Conservation (phyloP, 495 filamentous ascomycete species). For the Immersiella caudata region DNA sequence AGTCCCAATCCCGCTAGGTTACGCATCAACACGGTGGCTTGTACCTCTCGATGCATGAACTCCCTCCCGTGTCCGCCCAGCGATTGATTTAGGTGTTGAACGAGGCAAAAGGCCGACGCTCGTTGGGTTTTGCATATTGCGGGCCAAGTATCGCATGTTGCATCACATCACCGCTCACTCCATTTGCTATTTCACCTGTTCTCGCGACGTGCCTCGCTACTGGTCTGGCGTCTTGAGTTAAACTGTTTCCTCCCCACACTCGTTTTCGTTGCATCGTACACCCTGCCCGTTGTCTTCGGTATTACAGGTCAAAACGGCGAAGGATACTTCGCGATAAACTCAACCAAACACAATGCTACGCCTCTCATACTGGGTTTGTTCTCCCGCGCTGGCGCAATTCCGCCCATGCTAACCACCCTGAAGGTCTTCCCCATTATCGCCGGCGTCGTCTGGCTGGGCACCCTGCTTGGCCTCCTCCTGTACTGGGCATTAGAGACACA, state of each 20-base stretch:
- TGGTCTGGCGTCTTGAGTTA: neutral
- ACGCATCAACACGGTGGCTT: neutral
- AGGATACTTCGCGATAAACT: neutral
- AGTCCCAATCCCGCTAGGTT: neutral
- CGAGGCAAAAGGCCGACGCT: neutral
- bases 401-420: constrained; percentile 29
- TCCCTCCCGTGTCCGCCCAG: neutral
- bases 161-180: neutral
- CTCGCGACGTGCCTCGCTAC: neutral
- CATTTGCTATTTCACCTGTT: neutral
- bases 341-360: constrained; percentile 30
- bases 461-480: constrained; percentile 52
- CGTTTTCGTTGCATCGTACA: neutral
- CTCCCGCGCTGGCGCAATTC: neutral
- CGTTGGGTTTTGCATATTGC: neutral
- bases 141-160: neutral
- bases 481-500: constrained; percentile 66
- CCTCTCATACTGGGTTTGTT: constrained; percentile 59
- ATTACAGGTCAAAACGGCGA: neutral
- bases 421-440: constrained; percentile 81
- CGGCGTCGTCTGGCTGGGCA: constrained; percentile 77
- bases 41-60: neutral
- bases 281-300: neutral
- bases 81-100: neutral
- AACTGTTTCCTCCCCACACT: neutral